Evolutionary conservation across 2,329 filamentous ascomycete genomes (phyloP).

Genomic region (Orbilia brochopaga): DNA sequence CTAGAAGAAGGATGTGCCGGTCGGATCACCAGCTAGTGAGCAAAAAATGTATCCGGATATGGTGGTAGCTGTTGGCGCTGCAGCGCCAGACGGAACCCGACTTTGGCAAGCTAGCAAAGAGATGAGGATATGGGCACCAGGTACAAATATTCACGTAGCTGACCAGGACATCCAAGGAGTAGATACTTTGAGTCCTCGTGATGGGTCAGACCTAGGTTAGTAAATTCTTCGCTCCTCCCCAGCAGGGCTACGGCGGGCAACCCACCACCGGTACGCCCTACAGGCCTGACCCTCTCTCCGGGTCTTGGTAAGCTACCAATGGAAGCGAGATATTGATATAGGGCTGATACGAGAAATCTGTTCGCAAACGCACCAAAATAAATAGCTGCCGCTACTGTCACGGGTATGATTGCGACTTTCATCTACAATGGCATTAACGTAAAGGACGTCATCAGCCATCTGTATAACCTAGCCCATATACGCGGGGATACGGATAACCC

Average conservation of each 20-base stretch:
- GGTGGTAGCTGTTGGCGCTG: slow-evolving; percentile 7
- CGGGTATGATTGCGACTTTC: slow-evolving; percentile 12
- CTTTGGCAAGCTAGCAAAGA: neutral
- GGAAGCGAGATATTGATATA: too few species aligned
- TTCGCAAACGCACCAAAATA: too few species aligned
- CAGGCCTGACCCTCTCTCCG: too few species aligned
- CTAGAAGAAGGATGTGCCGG: neutral
- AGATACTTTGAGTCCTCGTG: neutral
- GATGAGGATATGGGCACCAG: slow-evolving; percentile 14
- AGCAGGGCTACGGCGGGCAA: too few species aligned
- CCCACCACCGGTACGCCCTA: too few species aligned
- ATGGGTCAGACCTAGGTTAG: slow-evolving; percentile 4
- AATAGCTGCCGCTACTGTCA: neutral
- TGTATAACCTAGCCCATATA: slow-evolving; percentile 9
- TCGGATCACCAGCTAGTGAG: neutral
- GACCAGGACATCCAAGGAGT: neutral
- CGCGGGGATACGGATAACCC: slow-evolving; percentile 4
- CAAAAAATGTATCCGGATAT: neutral
- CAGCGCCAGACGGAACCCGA: neutral
- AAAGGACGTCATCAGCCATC: neutral
- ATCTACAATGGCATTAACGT: slow-evolving; percentile 1
- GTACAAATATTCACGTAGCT: slow-evolving; percentile 7
- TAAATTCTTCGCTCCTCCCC: too few species aligned
- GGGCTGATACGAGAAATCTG: too few species aligned
- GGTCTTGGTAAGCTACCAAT: too few species aligned